Conservation (phyloP, 371 early-diverging fungal species). For the Dinochytrium kinnereticum region DNA sequence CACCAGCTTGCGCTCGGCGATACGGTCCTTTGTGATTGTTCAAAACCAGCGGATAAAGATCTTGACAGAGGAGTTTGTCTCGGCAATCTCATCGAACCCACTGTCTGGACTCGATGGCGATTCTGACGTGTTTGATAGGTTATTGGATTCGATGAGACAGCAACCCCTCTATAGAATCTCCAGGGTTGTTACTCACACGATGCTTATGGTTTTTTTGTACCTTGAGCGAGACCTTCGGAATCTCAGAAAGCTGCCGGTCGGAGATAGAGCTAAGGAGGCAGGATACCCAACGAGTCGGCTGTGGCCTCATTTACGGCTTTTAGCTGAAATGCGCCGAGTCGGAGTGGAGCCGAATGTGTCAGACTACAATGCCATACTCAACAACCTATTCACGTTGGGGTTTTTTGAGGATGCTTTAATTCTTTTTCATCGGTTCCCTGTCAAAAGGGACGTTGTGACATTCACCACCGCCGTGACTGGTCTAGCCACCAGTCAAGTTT, state of each 20-base stretch:
- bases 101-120: neutral
- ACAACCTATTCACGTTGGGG: neutral
- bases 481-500: neutral
- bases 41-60: neutral
- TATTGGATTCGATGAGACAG: too few species aligned
- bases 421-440: neutral
- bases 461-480: neutral
- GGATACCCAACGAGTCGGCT: neutral
- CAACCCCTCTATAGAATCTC: neutral
- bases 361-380: neutral
- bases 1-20: neutral
- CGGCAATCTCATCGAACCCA: neutral
- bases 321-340: neutral
- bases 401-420: neutral
- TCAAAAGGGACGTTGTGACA: neutral
- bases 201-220: neutral
- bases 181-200: neutral
- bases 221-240: neutral
- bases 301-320: neutral
- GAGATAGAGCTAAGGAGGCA: neutral
- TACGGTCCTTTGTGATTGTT: neutral
- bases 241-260: neutral
- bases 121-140: neutral
- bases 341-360: neutral
- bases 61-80: neutral